Evolutionary conservation across 176 grass and related monocot species (phyloP).

Genomic region (Triticum turgidum): DNA sequence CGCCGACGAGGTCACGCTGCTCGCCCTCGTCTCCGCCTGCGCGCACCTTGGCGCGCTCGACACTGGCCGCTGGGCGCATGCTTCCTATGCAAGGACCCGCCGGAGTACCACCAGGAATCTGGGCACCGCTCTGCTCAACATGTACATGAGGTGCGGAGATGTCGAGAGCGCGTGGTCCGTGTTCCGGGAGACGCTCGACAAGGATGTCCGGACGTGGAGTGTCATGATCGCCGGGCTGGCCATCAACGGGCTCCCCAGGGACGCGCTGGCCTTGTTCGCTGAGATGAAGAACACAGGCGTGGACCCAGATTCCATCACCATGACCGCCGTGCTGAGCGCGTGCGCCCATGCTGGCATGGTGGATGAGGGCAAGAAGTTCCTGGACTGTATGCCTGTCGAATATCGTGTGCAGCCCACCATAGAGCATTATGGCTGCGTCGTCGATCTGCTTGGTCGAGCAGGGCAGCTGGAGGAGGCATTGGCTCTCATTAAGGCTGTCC

Average conservation of each 20-base stretch:
- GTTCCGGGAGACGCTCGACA: constrained; percentile 15
- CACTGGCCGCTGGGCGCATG: constrained; percentile 38
- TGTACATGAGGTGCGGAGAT: constrained; percentile 50
- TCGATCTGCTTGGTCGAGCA: constrained; percentile 37
- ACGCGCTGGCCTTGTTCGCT: constrained; percentile 22
- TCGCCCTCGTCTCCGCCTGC: constrained; percentile 39
- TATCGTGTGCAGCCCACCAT: constrained; percentile 33
- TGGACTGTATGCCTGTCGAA: constrained; percentile 17
- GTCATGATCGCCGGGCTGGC: constrained; percentile 42
- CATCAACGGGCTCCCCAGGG: constrained; percentile 27
- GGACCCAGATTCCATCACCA: constrained; percentile 37
- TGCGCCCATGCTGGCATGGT: constrained; percentile 47
- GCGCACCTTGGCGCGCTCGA: constrained; percentile 37
- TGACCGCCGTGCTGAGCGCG: constrained; percentile 40
- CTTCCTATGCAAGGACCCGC: constrained; percentile 13
- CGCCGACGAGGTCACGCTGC: constrained; percentile 38
- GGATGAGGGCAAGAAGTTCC: constrained; percentile 33
- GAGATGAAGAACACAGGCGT: constrained; percentile 27
- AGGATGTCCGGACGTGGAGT: constrained; percentile 40
- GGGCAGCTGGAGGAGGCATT: constrained; percentile 38
- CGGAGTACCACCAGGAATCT: constrained; percentile 27
- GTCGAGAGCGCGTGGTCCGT: constrained; percentile 29
- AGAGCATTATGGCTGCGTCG: constrained; percentile 44
- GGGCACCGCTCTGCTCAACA: constrained; percentile 45
- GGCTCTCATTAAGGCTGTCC: constrained; percentile 20